These are phyloP conservation scores for Kodamaea arcana DNA, from an alignment of 1,139 yeast genomes.

Conservation along the genomic window DNA sequence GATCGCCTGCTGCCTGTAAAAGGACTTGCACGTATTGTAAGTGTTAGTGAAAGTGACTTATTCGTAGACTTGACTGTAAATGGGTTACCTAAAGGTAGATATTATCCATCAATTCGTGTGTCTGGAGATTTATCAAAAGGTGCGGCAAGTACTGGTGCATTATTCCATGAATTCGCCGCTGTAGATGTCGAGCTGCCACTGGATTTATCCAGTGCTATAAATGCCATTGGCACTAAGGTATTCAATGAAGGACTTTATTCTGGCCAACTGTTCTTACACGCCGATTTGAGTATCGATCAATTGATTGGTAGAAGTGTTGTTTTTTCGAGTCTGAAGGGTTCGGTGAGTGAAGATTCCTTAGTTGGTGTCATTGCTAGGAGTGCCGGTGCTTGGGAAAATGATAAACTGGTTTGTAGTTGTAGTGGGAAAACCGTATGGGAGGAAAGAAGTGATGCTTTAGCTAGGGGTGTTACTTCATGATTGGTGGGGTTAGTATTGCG, in stretches of 20 bases:
- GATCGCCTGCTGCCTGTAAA: constrained; percentile 61
- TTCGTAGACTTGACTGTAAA: constrained; percentile 76
- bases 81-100: constrained; percentile 62
- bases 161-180: constrained; percentile 45
- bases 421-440: constrained; percentile 97
- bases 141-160: constrained; percentile 61
- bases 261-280: constrained; percentile 66
- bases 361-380: constrained; percentile 93
- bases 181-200: constrained; percentile 36
- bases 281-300: constrained; percentile 53
- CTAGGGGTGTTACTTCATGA: constrained; percentile 41
- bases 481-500: too few species aligned
- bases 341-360: constrained; percentile 42
- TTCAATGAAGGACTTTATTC: constrained; percentile 25
- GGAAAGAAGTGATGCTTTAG: constrained; percentile 72
- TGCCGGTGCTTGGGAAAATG: constrained; percentile 97
- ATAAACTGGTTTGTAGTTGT: constrained; percentile 89
- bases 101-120: constrained; percentile 64
- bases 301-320: constrained; percentile 81
- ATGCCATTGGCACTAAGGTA: constrained; percentile 36
- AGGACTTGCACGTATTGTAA: constrained; percentile 86
- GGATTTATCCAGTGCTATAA: constrained; percentile 28
- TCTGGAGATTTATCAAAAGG: constrained; percentile 79
- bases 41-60: constrained; percentile 46
- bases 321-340: constrained; percentile 43